Evolutionary conservation across 2,329 filamentous ascomycete species (phyloP).

Genomic region (Pyricularia pennisetigena): DNA sequence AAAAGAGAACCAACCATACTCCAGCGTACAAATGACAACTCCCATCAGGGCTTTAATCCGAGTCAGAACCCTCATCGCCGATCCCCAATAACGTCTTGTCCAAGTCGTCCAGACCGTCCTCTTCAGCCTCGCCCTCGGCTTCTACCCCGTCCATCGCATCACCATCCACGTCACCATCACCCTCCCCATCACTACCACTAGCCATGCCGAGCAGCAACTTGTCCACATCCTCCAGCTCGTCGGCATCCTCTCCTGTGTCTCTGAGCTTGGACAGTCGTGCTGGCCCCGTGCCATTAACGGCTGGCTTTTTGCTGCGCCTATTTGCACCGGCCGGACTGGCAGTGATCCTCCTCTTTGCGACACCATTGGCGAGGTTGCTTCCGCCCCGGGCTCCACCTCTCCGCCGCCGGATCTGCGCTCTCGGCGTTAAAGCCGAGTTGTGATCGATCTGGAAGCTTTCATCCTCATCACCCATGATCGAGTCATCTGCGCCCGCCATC

Average conservation of each 20-base stretch:
- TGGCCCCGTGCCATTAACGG: not conserved
- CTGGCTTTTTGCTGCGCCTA: not conserved
- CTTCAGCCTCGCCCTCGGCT: slow-evolving; percentile 3
- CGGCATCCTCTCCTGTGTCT: not conserved
- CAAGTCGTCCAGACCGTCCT: not conserved
- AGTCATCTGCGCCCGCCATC: not conserved
- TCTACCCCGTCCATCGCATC: slow-evolving; percentile 27
- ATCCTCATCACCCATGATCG: slow-evolving; percentile 2
- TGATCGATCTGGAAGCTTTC: not conserved
- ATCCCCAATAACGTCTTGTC: slow-evolving; percentile 6
- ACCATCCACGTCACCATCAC: slow-evolving; percentile 38
- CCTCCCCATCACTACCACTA: slow-evolving; percentile 24
- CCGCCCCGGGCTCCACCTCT: not conserved
- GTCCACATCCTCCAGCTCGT: slow-evolving; percentile 4
- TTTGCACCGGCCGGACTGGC: not conserved
- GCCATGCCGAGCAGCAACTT: slow-evolving; percentile 7
- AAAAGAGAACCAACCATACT: not conserved
- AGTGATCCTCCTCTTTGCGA: not conserved
- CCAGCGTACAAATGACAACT: not conserved
- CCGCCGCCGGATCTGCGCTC: not conserved
- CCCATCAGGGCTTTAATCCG: not conserved
- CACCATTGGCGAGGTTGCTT: not conserved
- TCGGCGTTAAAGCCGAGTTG: slow-evolving; percentile 1
- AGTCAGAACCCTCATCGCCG: slow-evolving; percentile 4
- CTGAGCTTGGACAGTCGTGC: not conserved